Evolutionary conservation across 768 basidiomycete species (phyloP), one percentile per base, ranked within the genome.

Genomic region (Kwoniella mangroviensis): DNA sequence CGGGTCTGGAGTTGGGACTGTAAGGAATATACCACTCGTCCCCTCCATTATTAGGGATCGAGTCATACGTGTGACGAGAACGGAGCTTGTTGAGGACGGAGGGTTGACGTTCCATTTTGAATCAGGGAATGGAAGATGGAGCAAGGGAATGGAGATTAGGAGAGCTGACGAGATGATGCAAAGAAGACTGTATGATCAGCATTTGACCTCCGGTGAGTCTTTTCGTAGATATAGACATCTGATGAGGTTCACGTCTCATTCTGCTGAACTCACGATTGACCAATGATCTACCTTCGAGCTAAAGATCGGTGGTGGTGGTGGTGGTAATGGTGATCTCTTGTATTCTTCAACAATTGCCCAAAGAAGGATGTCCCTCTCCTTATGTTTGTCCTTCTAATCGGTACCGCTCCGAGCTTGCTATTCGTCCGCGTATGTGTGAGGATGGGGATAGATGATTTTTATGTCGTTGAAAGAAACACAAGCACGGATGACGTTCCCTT

Each of bases 21-120:
- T 78, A 78, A 60, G 77, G 77, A 52, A 75, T 78, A 64, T 67
- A 74, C 77, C 77, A 78, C 41, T 75, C 74, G 65, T 78, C 77
- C 15, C 45, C 45, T 49, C 45, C 45, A 19, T 58, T 59, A 22
- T 59, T 63, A 1, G 40, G 24, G 1, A 61, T 12, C 4, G 61
- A 55, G 26, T 63, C 68, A 28, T 54, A 40, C 3, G 54, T 55
- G 45, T 59, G 58, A 6, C 61, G 61, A 17, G 68, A 63, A 22
- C 68, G 68, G 17, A 69, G 55, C 28, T 64, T 69, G 45, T 41
- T 56, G 41, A 69, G 64, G 22, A 69, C 62, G 4, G 68, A 69
- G 17, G 68, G 49, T 69, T 69, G 68, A 10, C 68, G 61, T 45
- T 69, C 68, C 68, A 69, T 69, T 28, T 53, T 61, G 57, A 28